Conservation (phyloP, 495 filamentous ascomycete genomes). For the Annulohypoxylon nitens region DNA sequence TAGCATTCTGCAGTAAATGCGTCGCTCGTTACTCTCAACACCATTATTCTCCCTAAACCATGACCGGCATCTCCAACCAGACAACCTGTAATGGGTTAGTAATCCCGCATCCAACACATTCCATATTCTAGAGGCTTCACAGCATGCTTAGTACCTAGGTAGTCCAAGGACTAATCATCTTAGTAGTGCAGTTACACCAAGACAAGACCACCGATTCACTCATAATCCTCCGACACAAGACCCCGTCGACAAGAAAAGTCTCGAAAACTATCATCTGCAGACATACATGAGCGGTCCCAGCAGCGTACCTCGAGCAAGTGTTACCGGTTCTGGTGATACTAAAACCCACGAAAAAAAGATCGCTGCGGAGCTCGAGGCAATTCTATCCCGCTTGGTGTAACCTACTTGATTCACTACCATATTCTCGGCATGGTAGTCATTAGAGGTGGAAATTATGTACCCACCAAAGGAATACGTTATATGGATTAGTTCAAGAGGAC, state of each 20-base stretch:
- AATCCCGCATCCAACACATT: neutral
- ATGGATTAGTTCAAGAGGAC: neutral
- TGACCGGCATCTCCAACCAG: constrained; percentile 9
- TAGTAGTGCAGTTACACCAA: neutral
- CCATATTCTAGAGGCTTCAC: neutral
- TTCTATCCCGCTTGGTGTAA: neutral
- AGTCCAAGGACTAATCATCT: too few relatives aligned
- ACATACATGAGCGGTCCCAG: neutral
- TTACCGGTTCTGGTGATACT: neutral
- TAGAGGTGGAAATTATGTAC: neutral
- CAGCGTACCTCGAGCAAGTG: constrained; percentile 3
- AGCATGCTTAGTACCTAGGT: neutral
- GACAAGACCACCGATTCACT: constrained; percentile 3
- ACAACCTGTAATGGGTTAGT: constrained; percentile 11
- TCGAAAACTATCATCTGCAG: constrained; percentile 15
- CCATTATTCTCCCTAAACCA: neutral
- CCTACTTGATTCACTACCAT: neutral
- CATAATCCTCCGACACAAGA: constrained; percentile 12
- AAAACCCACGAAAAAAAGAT: neutral
- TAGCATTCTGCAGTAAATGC: neutral
- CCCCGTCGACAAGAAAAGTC: constrained; percentile 19
- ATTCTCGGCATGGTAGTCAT: neutral
- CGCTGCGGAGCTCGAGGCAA: constrained; percentile 2
- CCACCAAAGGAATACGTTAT: neutral
- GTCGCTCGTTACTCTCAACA: neutral